These are phyloP conservation scores for fission yeast (Schizosaccharomyces pombe) DNA, from an alignment of 805 yeast species.

Conservation along the genomic window ASM294v3 CU329670.1:3305001-3305500, in stretches of 20 bases:
- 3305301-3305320: constrained; percentile 96
- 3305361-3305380: constrained; percentile 93
- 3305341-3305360: constrained; percentile 72
- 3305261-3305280: constrained; percentile 82
- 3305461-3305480: constrained; percentile 71
- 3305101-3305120: constrained; percentile 75
- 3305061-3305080: constrained; percentile 66
- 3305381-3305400: constrained; percentile 96
- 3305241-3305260: constrained; percentile 68
- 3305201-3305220: constrained; percentile 60
- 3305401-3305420: constrained; percentile 86
- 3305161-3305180: constrained; percentile 12
- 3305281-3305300: constrained; percentile 87
- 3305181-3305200: constrained; percentile 20
- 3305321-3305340: constrained; percentile 86
- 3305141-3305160: constrained; percentile 26
- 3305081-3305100: constrained; percentile 66
- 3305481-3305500: constrained; percentile 78
- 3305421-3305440: constrained; percentile 95
- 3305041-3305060: constrained; percentile 79
- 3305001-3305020: constrained; percentile 91
- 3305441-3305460: constrained; percentile 94
- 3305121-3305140: constrained; percentile 60
- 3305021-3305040: constrained; percentile 78
- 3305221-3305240: constrained; percentile 80